These are phyloP conservation scores for Exophiala calicioides DNA, from an alignment of 2,329 filamentous ascomycete species.

Conservation along the genomic window DNA sequence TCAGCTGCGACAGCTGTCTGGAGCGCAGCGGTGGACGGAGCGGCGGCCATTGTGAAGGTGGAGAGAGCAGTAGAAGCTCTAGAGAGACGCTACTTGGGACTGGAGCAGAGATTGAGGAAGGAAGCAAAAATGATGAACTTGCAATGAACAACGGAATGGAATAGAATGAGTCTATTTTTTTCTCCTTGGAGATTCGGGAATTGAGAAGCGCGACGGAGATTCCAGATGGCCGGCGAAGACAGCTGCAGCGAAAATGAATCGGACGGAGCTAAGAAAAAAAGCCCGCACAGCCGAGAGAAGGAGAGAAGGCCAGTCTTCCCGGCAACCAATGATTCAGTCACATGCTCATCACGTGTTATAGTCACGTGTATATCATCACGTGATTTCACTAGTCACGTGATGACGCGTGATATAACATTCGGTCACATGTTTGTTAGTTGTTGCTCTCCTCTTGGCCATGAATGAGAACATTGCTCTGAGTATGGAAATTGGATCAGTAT, in stretches of 20 bases:
- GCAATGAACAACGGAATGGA: not conserved
- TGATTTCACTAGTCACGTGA: too few relatives aligned
- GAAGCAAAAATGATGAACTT: not conserved
- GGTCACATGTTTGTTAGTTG: too few relatives aligned
- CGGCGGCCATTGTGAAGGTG: slow-evolving; percentile 42
- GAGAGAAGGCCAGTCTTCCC: not conserved
- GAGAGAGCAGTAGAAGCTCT: slow-evolving; percentile 25
- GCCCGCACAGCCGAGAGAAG: slow-evolving; percentile 11
- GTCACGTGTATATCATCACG: not conserved
- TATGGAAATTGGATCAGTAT: slow-evolving; percentile 98
- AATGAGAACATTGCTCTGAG: slow-evolving; percentile 98
- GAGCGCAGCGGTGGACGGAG: slow-evolving; percentile 52
- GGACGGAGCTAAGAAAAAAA: slow-evolving; percentile 12
- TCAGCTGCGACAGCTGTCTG: slow-evolving; percentile 47
- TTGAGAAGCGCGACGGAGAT: slow-evolving; percentile 3
- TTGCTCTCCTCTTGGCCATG: slow-evolving; percentile 98
- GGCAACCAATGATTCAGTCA: slow-evolving; percentile 8
- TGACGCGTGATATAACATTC: too few relatives aligned
- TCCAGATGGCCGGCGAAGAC: not conserved
- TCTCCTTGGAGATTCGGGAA: slow-evolving; percentile 1
- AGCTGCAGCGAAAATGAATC: slow-evolving; percentile 12
- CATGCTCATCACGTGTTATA: not conserved
- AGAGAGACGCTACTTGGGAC: slow-evolving; percentile 3
- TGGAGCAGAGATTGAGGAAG: slow-evolving; percentile 6
- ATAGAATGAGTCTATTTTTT: slow-evolving; percentile 1